A percentile compares a stretch with the other conserved stretches of the same genome.
Evolutionary conservation across 352 stramenopile genomes (phyloP).

Genomic region (Phytophthora pini): DNA sequence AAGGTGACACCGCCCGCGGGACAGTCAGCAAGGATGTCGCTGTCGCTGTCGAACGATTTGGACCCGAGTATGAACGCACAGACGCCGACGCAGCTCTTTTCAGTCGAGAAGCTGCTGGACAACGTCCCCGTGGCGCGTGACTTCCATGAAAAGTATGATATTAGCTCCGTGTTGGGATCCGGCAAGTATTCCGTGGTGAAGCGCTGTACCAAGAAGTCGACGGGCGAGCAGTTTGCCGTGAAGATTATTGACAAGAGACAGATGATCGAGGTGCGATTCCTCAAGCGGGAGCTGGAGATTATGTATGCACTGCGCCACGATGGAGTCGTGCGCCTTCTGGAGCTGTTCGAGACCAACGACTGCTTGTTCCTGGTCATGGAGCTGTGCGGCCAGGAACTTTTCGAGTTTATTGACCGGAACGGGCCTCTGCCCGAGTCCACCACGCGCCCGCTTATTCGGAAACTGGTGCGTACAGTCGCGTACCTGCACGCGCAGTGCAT

Average conservation of each 20-base stretch:
- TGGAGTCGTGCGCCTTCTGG: conserved; percentile 79
- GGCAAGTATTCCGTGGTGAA: conserved; percentile 87
- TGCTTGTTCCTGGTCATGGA: conserved; percentile 87
- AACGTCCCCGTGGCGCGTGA: conserved; percentile 64
- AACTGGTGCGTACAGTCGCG: conserved; percentile 78
- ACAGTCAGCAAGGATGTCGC: conserved; percentile 46
- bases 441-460: conserved; percentile 71
- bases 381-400: conserved; percentile 80
- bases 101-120: conserved; percentile 66
- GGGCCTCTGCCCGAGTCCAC: conserved; percentile 72
- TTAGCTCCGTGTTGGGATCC: conserved; percentile 67
- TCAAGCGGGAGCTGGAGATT: conserved; percentile 90
- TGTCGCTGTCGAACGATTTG: conserved; percentile 70
- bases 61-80: conserved; percentile 51
- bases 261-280: conserved; percentile 82
- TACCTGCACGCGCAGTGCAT: conserved; percentile 88
- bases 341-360: conserved; percentile 79
- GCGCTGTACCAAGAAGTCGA: conserved; percentile 48
- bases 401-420: conserved; percentile 82
- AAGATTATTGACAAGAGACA: conserved; percentile 89
- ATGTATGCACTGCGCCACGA: conserved; percentile 80
- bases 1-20: conserved; percentile 54
- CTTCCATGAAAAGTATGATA: conserved; percentile 62
- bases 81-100: conserved; percentile 66
- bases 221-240: conserved; percentile 54